Evolutionary conservation across 495 filamentous ascomycete species (phyloP), one percentile per base, ranked within the genome.

Genomic region (Aspergillus steynii): DNA sequence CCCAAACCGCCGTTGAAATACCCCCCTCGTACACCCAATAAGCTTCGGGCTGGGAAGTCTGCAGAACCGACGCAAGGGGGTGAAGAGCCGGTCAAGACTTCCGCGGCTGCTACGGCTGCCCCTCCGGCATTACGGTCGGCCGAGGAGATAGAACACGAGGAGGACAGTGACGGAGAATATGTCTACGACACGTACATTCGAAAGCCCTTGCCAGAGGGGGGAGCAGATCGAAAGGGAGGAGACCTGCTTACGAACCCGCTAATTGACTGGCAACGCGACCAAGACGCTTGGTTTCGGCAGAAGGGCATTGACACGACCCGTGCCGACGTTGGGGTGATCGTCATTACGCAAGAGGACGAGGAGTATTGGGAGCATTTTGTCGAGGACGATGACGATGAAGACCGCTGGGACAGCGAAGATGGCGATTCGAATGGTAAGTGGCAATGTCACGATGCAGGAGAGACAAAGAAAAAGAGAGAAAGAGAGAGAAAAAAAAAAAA

Each of bases 161-260:
- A 67, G 59, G 62, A 70, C 5, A 71, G 72, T 26, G 69, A 66
- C 8, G 72, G 63, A n/a, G 82, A 85, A 50, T 89, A 83, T 67
- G 84, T 88, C 51, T 85, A 86, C 68, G 86, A 89, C 64, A 85
- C 81, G 8, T 89, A 86, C 65, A 76, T 88, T 25, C 81, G 82
- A 10, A 70, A 69, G 15, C 79, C 76, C 20, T 52, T 81, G n/a
- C 65, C 71, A 2, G 68, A 73, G 20, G 63, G 47, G 7, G 69
- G 1, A 42, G 4, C 14, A 1, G 37, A 12, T 10, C 1, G 37
- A 15, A 42, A 42, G 14, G 37, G 12, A 14, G 37, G 37, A 8
- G 10, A 42, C 9, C 37, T 42, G 57, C 62, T 76, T 51, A 68
- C 64, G 47, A 74, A 79, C 62, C 74, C 73, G 1, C 59, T 77